phyloP scores from a whole-genome alignment of 2,329 filamentous ascomycete species.

The Aspergillus sp. region DNA sequence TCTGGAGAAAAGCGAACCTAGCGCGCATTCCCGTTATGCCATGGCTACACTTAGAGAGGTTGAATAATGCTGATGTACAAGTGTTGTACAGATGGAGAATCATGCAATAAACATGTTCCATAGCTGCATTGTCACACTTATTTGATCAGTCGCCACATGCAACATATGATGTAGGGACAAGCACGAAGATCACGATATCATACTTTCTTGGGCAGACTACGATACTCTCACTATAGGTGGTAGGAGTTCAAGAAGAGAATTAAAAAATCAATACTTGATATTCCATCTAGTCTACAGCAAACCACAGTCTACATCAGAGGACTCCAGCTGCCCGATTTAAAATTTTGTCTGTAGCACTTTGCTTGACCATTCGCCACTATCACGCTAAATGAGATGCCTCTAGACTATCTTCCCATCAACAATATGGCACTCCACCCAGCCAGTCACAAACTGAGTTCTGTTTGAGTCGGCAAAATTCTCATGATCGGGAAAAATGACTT shows the following conservation, averaged over 20 bases:
- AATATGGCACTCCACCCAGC: slow-evolving; percentile 8
- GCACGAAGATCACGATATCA: no score
- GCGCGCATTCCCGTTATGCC: not conserved
- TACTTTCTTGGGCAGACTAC: no score
- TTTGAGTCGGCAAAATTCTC: slow-evolving; percentile 3
- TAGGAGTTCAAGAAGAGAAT: not conserved
- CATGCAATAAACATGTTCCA: no score
- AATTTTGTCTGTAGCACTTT: not conserved
- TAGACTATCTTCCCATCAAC: not conserved
- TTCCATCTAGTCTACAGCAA: not conserved
- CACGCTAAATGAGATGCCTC: not conserved
- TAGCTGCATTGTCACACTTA: no score
- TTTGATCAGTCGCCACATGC: no score
- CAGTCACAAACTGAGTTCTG: slow-evolving; percentile 1
- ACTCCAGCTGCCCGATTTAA: not conserved
- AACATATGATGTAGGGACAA: no score
- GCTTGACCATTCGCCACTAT: not conserved
- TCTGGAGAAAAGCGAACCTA: not conserved
- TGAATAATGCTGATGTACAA: not conserved
- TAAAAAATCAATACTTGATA: not conserved
- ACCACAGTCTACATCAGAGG: not conserved
- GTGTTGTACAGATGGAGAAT: no score
- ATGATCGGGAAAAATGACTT: slow-evolving; percentile 12
- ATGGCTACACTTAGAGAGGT: not conserved
- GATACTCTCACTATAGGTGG: no score